These are phyloP conservation scores for Naganishia kalamii DNA, from an alignment of 768 basidiomycete genomes.

Conservation along the genomic window DNA sequence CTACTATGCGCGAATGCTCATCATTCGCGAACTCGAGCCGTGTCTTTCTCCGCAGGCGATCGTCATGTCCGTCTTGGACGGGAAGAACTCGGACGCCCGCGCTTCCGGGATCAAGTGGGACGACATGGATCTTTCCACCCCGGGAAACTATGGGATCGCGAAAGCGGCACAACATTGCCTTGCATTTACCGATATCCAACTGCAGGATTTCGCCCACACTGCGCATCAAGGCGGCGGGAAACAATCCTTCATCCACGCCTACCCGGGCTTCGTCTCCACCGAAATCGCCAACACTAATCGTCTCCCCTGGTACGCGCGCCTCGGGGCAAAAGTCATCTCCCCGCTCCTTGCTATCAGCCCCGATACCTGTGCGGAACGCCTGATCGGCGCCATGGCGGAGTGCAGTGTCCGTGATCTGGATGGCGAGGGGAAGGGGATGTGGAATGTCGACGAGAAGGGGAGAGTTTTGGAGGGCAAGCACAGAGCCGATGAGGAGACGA, in stretches of 20 bases:
- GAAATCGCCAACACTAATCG: background rate
- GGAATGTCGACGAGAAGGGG: constrained; percentile 24
- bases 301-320: constrained; percentile 10
- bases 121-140: constrained; percentile 22
- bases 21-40: constrained; percentile 23
- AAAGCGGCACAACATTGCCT: constrained; percentile 20
- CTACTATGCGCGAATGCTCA: constrained; percentile 27
- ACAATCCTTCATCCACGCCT: constrained; percentile 21
- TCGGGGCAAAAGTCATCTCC: background rate
- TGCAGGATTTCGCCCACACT: constrained; percentile 19
- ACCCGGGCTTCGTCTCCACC: constrained; percentile 23
- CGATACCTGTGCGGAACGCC: constrained; percentile 19
- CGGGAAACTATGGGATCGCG: constrained; percentile 15
- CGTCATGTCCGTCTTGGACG: constrained; percentile 25
- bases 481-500: constrained; percentile 11
- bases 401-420: background rate
- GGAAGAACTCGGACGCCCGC: constrained; percentile 6
- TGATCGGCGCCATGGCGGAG: constrained; percentile 11
- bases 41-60: constrained; percentile 17
- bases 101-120: constrained; percentile 18
- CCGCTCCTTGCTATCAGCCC: constrained; percentile 6
- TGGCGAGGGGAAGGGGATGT: background rate
- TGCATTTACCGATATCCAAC: constrained; percentile 17
- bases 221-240: background rate
- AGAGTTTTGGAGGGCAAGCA: constrained; percentile 7